Base-by-base conservation (phyloP, 306 rosid genomes). In the Dicorynia guianensis region DNA sequence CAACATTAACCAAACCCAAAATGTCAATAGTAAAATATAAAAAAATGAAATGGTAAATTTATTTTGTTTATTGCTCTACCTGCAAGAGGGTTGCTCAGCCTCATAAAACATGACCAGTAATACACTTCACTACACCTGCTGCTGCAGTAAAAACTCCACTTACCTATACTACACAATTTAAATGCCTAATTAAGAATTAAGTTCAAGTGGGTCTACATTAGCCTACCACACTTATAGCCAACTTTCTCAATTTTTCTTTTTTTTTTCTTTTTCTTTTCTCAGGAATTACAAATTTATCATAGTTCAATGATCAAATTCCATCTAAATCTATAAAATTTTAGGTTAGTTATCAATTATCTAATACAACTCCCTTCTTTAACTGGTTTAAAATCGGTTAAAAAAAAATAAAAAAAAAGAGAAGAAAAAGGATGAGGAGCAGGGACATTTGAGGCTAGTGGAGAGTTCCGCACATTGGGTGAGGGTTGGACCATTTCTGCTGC, bases 401-500 rank as follows among this genome's bases (percentile, higher is more conserved):
- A 25, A 25, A 25, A 1, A 25, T 25, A 2, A 25, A 25, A 25
- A 2, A 25, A 25, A 25, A 25, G 2, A 25, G 30, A 25, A 25
- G 30, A 2, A 25, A 25, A 39, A 50, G 40, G 34, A 3, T 20
- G 6, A 65, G 67, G 76, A 65, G 42, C 30, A 25, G 30, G 3
- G 69, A 63, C 59, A 76, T 43, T 69, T 2, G 30, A 25, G 2
- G 30, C 30, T 2, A 25, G 30, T 25, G 30, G 54, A 40, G 68
- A 74, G 47, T 80, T 54, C 6, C 11, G 30, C 30, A 25, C 30
- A 67, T 71, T 71, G 10, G 72, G 80, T 46, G 74, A 50, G 38
- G 66, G 67, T 15, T 79, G 87, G 82, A 76, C 82, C 84, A 72
- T 48, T 7, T 33, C n/a, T 66, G 4, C 68, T 76, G 35, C 34